Conservation (phyloP, 805 yeast genomes). For the Hanseniaspora mollemarum region DNA sequence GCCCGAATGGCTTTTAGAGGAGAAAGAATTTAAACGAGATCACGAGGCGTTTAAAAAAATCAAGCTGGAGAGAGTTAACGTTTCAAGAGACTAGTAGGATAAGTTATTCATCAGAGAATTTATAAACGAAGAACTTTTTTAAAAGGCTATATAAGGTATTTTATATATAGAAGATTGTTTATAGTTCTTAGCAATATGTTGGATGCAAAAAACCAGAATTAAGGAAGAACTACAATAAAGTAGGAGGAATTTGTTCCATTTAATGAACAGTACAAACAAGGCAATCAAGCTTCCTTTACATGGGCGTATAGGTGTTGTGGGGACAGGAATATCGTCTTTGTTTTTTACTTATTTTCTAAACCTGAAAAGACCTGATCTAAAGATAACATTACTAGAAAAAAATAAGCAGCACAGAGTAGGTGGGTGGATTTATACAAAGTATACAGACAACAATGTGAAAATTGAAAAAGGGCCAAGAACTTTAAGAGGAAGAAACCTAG, state of each 20-base stretch:
- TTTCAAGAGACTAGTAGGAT: background rate
- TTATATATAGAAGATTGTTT: too few species aligned
- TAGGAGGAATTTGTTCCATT: too few species aligned
- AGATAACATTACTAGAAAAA: constrained; percentile 52
- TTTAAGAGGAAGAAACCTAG: constrained; percentile 68
- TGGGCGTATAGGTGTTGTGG: constrained; percentile 57
- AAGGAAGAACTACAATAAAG: background rate
- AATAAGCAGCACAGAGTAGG: constrained; percentile 39
- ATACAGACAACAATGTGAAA: constrained; percentile 25
- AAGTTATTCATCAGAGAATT: background rate
- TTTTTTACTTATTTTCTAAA: constrained; percentile 58
- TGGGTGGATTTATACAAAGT: constrained; percentile 63
- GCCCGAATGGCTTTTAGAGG: constrained; percentile 62
- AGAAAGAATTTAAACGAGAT: constrained; percentile 11
- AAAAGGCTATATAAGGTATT: too few species aligned
- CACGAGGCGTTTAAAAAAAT: constrained; percentile 7
- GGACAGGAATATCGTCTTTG: constrained; percentile 83
- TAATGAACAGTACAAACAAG: constrained; percentile 11
- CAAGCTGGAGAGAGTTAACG: constrained; percentile 10
- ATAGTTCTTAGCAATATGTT: too few species aligned
- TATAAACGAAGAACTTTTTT: too few species aligned
- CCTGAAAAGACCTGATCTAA: constrained; percentile 65
- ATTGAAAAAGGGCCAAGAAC: constrained; percentile 90
- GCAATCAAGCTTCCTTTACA: constrained; percentile 20
- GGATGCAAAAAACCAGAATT: too few species aligned